Base-by-base conservation (phyloP, 2,329 filamentous ascomycete species). In the Teratosphaeria zuluensis region DNA sequence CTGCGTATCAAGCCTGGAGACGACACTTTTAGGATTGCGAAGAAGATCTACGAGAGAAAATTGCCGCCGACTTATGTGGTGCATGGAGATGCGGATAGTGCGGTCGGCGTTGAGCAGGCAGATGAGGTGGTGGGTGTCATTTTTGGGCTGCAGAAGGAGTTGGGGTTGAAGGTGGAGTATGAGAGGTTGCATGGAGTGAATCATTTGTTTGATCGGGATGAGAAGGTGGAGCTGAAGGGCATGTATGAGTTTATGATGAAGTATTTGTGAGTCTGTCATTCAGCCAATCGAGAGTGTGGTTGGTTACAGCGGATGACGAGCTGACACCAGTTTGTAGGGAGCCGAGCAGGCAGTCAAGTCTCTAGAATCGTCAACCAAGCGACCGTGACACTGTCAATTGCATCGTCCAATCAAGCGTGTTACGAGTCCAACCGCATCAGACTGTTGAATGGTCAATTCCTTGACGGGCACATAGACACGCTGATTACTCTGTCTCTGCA, bases 91-190 rank as follows among this genome's bases (percentile, higher is more conserved):
- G 63, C 63, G 5, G 66, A 66, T 62, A 58, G 57, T n/a, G 64
- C 61, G 31, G 66, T 69, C 11, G 68, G 68, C 7, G 63, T 69
- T 8, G 68, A 70, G 51, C 68, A 69, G 58, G 62, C 61, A 1
- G 68, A 70, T 60, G 68, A 69, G 56, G 66, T 67, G 1, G 68
- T 70, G 4, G 68, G 68, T 24, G 67, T 65, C 1, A 66, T 69
- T 62, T 42, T 64, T 3, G 67, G 66, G 2, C 62, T 61, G 51
- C 16, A 21, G 42, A 48, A 11, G 42, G 42, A 48, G 42, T 8
- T n/a, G 42, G 66, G 64, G 1, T 51, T 69, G 35, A 62, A 64
- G 31, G 63, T 69, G 9, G 32, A 61, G 30, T 70, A 69, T 56
- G 68, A 69, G 53, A 54, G 68, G 14, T 35, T 62, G 33, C 62